Conservation (phyloP, 164 flowering plant genomes). For the Tinospora cordifolia region DNA sequence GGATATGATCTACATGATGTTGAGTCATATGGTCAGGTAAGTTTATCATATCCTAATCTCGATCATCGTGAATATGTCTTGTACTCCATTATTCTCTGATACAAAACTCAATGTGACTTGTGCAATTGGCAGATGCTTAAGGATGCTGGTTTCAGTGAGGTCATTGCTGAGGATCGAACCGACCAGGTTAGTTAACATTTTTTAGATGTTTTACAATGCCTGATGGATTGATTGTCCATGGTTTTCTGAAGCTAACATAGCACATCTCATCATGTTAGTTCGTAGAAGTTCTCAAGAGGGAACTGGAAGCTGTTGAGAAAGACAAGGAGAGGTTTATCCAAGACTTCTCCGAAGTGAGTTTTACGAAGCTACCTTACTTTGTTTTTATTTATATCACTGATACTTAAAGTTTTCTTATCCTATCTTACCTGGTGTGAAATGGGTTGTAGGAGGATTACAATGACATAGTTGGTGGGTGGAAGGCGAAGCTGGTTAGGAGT, state of each 20-base stretch:
- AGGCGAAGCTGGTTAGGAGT: conserved; percentile 68
- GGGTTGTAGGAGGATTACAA: conserved; percentile 69
- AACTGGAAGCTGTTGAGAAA: conserved; percentile 55
- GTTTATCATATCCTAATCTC: neutral
- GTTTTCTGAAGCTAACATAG: conserved; percentile 6
- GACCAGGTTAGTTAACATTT: conserved; percentile 50
- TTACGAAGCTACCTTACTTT: neutral
- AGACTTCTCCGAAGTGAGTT: conserved; percentile 71
- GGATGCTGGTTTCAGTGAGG: conserved; percentile 92
- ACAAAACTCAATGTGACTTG: neutral
- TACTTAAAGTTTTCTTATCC: neutral
- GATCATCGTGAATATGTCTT: neutral
- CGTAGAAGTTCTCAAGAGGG: conserved; percentile 59
- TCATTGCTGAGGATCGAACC: conserved; percentile 87
- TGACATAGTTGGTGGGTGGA: conserved; percentile 90
- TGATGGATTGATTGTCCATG: neutral
- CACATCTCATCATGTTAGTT: conserved; percentile 42
- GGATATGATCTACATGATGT: conserved; percentile 95
- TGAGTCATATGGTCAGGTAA: conserved; percentile 82
- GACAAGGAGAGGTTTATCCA: conserved; percentile 56
- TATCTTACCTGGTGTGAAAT: neutral
- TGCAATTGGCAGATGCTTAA: conserved; percentile 64
- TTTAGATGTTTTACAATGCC: neutral
- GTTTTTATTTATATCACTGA: neutral
- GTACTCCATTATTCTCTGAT: neutral